phyloP scores from a whole-genome alignment of 176 grass and related monocot species.

The Ananas comosus region DNA sequence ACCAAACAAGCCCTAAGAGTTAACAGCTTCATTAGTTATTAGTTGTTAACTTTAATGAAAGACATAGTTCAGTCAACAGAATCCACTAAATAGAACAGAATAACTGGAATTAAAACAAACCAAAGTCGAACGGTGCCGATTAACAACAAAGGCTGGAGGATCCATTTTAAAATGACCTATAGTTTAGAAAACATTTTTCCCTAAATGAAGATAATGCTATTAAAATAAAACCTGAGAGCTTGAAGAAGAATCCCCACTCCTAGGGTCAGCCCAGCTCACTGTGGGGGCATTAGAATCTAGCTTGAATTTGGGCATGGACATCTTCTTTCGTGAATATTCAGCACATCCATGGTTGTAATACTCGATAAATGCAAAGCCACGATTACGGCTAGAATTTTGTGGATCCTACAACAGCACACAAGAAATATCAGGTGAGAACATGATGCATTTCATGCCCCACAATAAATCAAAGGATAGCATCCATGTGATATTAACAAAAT shows the following conservation, averaged over 20 bases:
- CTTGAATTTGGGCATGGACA: conserved; percentile 74
- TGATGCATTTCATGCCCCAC: background rate
- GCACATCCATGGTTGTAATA: conserved; percentile 93
- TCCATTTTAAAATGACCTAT: too few species aligned
- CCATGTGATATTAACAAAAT: background rate
- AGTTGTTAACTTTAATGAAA: too few species aligned
- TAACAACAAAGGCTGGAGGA: too few species aligned
- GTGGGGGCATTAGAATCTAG: conserved; percentile 66
- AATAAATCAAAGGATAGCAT: too few species aligned
- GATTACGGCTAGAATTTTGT: conserved; percentile 36
- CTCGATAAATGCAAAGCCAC: conserved; percentile 75
- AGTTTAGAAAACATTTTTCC: too few species aligned
- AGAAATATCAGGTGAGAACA: background rate
- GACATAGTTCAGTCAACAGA: too few species aligned
- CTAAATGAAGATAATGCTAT: background rate
- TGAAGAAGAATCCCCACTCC: conserved; percentile 46
- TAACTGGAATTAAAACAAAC: too few species aligned
- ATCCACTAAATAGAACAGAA: too few species aligned
- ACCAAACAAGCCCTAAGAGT: too few species aligned
- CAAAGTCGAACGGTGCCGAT: too few species aligned
- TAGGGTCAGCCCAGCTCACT: conserved; percentile 83
- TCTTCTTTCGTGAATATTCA: conserved; percentile 75
- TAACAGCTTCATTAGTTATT: too few species aligned
- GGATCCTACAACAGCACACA: conserved; percentile 34
- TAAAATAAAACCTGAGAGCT: conserved; percentile 41